Conservation (phyloP, 2,329 filamentous ascomycete species). For the Stemphylium beticola region DNA sequence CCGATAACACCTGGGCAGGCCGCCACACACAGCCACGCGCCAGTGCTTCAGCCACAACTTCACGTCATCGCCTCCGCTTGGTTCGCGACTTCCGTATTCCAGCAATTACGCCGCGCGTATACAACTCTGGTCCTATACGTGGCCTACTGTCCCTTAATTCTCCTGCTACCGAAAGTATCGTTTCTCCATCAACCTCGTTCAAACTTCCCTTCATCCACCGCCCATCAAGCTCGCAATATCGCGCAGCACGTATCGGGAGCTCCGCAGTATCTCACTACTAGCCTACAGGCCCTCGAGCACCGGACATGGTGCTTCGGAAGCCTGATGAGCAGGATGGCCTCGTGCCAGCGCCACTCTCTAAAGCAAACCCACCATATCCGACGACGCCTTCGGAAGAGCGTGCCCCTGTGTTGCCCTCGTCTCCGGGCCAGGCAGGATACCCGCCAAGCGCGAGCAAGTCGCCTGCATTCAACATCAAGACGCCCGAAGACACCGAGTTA, state of each 20-base stretch:
- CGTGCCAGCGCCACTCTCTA: conserved; percentile 50
- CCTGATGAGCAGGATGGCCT: conserved; percentile 44
- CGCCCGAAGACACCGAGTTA: conserved; percentile 32
- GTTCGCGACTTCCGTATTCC: conserved; percentile 4
- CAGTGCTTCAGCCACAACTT: conserved; percentile 5
- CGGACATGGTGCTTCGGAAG: conserved; percentile 55
- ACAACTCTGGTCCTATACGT: conserved; percentile 2
- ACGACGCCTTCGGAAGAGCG: conserved; percentile 48
- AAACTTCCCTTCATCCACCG: not conserved
- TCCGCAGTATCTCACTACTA: not conserved
- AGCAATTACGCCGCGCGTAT: conserved; percentile 13
- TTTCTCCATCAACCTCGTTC: not conserved
- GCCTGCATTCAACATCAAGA: conserved; percentile 50
- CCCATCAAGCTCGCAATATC: not conserved
- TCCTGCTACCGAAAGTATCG: not conserved
- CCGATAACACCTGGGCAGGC: not conserved
- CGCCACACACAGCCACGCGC: not conserved
- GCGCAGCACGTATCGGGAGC: conserved; percentile 2
- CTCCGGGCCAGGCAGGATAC: conserved; percentile 31
- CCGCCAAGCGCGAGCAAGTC: conserved; percentile 44
- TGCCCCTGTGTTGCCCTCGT: conserved; percentile 29
- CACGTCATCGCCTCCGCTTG: conserved; percentile 22
- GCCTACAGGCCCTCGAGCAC: conserved; percentile 3
- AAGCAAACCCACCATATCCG: conserved; percentile 55
- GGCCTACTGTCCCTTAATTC: not conserved